Evolutionary conservation across 2,329 filamentous ascomycete genomes (phyloP).

Genomic region (Phaeosphaeriaceae sp.): DNA sequence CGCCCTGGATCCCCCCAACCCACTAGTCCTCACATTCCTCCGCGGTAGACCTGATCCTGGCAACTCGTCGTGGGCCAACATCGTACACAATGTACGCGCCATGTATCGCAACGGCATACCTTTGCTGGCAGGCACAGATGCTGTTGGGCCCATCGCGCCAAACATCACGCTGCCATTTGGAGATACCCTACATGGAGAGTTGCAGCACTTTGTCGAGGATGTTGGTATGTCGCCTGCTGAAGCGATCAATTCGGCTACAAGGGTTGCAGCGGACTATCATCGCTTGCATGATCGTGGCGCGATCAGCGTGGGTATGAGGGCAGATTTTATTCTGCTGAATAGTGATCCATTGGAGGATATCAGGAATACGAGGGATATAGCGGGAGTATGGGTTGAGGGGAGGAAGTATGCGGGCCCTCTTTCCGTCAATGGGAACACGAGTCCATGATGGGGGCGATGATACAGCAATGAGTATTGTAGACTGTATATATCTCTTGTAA

Average conservation of each 20-base stretch:
- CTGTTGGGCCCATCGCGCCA: not conserved
- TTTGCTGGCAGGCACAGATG: not conserved
- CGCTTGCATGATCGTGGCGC: not conserved
- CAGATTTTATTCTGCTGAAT: not conserved
- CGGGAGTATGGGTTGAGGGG: not conserved
- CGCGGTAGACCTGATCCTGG: not conserved
- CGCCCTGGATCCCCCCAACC: not conserved
- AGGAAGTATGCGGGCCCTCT: not conserved
- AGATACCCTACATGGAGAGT: not conserved
- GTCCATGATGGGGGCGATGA: not conserved
- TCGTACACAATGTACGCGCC: not conserved
- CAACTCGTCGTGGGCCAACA: not conserved
- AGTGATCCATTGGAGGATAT: not conserved
- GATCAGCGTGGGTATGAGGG: not conserved
- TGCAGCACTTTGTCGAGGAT: not conserved
- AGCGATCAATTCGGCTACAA: not conserved
- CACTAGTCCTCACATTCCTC: not conserved
- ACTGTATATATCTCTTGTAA: no score
- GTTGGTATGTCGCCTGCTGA: not conserved
- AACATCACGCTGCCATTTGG: not conserved
- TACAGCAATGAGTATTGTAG: not conserved
- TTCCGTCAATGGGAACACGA: not conserved
- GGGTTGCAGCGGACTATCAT: not conserved
- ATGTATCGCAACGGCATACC: not conserved
- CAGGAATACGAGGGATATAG: not conserved